These are phyloP conservation scores for Gleditsia sinensis DNA, from an alignment of 306 rosid species.

Conservation along the genomic window DNA sequence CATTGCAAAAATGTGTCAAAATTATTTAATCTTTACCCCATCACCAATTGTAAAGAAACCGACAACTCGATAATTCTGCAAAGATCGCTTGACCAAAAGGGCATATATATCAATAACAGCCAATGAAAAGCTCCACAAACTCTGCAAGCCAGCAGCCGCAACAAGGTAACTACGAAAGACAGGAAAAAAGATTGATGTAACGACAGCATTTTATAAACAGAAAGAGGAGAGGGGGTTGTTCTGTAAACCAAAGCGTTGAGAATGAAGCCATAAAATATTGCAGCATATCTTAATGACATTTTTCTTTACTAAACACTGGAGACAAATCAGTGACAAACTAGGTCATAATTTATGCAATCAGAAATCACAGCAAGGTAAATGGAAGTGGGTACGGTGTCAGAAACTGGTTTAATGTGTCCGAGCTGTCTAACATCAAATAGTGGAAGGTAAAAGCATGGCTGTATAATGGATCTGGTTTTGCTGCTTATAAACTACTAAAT, in stretches of 20 bases:
- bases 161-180: conserved; percentile 71
- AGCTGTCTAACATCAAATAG: conserved; percentile 16
- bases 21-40: conserved; percentile 61
- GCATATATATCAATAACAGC: conserved; percentile 80
- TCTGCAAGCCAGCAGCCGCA: conserved; percentile 78
- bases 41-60: conserved; percentile 77
- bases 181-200: conserved; percentile 15
- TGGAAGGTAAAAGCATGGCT: not conserved
- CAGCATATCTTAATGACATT: not conserved
- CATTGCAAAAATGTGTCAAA: conserved; percentile 13
- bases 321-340: not conserved
- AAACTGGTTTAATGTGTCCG: not conserved
- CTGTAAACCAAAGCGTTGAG: not conserved
- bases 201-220: conserved; percentile 15
- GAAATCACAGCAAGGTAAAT: not conserved
- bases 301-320: not conserved
- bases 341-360: not conserved
- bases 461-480: not conserved
- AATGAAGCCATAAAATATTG: conserved; percentile 5
- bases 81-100: conserved; percentile 68
- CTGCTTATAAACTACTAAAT: not conserved
- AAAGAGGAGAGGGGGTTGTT: not conserved
- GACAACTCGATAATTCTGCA: conserved; percentile 67
- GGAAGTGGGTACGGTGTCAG: not conserved
- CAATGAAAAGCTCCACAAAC: conserved; percentile 72